Conservation (phyloP, 768 basidiomycete species). For the Zangia roseola region DNA sequence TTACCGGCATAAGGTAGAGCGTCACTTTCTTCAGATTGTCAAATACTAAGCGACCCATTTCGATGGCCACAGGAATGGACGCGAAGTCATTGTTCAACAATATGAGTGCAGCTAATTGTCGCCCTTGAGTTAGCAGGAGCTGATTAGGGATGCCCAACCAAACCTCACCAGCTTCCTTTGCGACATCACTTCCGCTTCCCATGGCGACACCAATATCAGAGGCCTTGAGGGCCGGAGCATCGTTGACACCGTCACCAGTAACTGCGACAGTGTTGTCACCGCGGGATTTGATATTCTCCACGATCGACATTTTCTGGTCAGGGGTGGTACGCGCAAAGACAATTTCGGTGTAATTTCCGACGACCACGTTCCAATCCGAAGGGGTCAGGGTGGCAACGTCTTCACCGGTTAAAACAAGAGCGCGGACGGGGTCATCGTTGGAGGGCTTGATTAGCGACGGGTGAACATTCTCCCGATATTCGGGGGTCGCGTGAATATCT, state of each 20-base stretch:
- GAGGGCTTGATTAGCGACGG: slow-evolving; percentile 34
- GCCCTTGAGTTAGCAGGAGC: neutral
- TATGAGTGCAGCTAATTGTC: slow-evolving; percentile 40
- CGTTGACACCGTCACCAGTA: slow-evolving; percentile 58
- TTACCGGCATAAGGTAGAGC: slow-evolving; percentile 44
- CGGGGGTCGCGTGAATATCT: slow-evolving; percentile 24
- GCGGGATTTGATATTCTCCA: slow-evolving; percentile 48
- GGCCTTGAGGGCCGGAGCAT: slow-evolving; percentile 49
- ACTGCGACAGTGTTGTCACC: slow-evolving; percentile 51
- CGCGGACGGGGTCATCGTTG: slow-evolving; percentile 36
- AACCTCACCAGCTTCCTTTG: slow-evolving; percentile 52
- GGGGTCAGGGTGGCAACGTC: slow-evolving; percentile 38
- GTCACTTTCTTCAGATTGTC: slow-evolving; percentile 57
- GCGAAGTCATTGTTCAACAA: slow-evolving; percentile 59
- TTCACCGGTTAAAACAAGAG: slow-evolving; percentile 45
- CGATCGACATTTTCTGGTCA: slow-evolving; percentile 58
- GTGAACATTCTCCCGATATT: slow-evolving; percentile 14
- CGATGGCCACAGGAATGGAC: slow-evolving; percentile 56
- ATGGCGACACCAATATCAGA: slow-evolving; percentile 57
- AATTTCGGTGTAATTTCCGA: slow-evolving; percentile 40
- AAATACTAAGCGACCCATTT: slow-evolving; percentile 58
- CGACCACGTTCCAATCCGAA: slow-evolving; percentile 39
- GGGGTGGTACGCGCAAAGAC: slow-evolving; percentile 57
- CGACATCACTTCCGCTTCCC: slow-evolving; percentile 48
- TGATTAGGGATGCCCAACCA: neutral